These are phyloP conservation scores for Tubosaeta sp. DNA, from an alignment of 768 basidiomycete genomes.

Conservation along the genomic window DNA sequence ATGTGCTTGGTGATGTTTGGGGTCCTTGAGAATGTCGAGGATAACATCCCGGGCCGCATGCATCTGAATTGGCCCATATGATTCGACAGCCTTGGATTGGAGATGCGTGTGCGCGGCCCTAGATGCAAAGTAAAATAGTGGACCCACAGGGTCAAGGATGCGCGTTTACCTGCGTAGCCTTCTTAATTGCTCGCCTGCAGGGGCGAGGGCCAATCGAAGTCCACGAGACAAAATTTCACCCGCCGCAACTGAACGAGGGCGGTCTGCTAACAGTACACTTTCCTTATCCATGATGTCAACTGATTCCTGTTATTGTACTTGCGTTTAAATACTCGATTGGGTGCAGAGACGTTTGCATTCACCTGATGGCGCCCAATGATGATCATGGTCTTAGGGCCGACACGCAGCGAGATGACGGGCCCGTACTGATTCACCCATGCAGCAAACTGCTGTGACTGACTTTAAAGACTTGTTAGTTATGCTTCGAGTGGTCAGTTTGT, in stretches of 20 bases:
- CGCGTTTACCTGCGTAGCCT: conserved; percentile 50
- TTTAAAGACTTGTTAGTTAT: background rate
- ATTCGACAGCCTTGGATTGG: conserved; percentile 46
- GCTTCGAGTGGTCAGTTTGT: background rate
- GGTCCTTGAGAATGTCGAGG: conserved; percentile 29
- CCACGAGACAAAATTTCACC: conserved; percentile 59
- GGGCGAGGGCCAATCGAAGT: conserved; percentile 52
- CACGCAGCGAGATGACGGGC: conserved; percentile 52
- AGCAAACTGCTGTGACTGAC: conserved; percentile 42
- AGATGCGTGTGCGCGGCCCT: conserved; percentile 60
- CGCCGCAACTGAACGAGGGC: conserved; percentile 52
- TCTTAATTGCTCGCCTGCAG: conserved; percentile 55
- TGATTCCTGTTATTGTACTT: conserved; percentile 39
- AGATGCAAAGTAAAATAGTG: background rate
- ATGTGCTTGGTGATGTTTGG: conserved; percentile 48
- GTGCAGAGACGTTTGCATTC: background rate
- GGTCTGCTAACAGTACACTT: conserved; percentile 49
- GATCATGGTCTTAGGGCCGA: conserved; percentile 37
- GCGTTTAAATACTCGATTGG: background rate
- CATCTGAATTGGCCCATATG: conserved; percentile 49
- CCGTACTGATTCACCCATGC: conserved; percentile 61
- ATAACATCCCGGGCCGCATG: conserved; percentile 28
- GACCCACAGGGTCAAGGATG: background rate
- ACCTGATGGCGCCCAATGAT: conserved; percentile 38
- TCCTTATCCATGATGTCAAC: conserved; percentile 67